Percentiles rank a stretch among this genome's conserved stretches.
phyloP scores from a whole-genome alignment of 768 basidiomycete species.

The Thelephora aurantiotincta region DNA sequence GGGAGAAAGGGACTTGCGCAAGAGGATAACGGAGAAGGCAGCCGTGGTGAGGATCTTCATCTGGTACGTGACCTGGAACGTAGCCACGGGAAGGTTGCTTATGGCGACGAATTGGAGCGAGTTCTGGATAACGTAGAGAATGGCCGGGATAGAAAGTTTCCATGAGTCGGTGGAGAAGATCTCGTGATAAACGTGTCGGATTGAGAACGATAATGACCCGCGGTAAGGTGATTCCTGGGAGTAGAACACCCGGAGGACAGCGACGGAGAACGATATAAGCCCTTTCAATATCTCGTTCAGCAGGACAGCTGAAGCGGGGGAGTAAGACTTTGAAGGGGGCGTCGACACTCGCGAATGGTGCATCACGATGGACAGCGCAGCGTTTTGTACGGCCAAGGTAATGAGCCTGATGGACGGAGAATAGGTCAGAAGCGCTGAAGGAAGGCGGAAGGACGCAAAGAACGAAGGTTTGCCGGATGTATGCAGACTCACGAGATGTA shows the following conservation, averaged over 20 bases:
- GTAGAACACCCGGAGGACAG: conserved; percentile 39
- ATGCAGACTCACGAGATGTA: conserved; percentile 53
- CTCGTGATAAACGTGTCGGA: conserved; percentile 48
- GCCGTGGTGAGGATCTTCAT: conserved; percentile 98
- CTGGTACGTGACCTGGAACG: conserved; percentile 96
- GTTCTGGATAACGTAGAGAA: conserved; percentile 94
- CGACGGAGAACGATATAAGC: conserved; percentile 80
- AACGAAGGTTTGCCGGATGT: not conserved
- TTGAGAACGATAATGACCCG: conserved; percentile 22
- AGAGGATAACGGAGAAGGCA: conserved; percentile 75
- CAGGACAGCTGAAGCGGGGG: conserved; percentile 87
- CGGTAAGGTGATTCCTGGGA: conserved; percentile 18
- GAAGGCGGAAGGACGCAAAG: not conserved
- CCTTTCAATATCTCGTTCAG: conserved; percentile 93
- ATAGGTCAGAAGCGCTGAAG: conserved; percentile 6
- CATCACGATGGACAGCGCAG: conserved; percentile 92
- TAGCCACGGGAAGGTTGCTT: conserved; percentile 88
- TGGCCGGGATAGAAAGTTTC: conserved; percentile 94
- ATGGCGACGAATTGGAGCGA: conserved; percentile 95
- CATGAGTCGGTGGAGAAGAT: conserved; percentile 90
- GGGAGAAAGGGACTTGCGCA: conserved; percentile 56
- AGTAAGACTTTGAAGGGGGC: conserved; percentile 68
- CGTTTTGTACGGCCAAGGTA: conserved; percentile 89
- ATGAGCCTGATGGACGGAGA: conserved; percentile 35
- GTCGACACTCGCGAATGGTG: conserved; percentile 93